Conservation (phyloP, 2,329 filamentous ascomycete species). For the Cytospora mali region DNA sequence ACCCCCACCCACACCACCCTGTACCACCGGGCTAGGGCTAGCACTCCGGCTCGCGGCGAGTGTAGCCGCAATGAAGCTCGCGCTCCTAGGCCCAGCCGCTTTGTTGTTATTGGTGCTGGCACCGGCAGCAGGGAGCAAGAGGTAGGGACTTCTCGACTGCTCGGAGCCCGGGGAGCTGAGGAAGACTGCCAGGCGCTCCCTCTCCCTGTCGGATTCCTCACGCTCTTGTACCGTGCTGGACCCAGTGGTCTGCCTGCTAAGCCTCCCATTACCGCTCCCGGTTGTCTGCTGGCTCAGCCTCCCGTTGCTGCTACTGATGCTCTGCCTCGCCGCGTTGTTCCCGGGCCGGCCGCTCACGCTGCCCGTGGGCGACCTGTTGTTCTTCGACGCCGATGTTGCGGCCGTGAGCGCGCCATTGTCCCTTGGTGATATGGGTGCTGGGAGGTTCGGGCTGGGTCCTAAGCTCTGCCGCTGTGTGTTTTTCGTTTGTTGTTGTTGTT, state of each 20-base stretch:
- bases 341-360: constrained; percentile 10
- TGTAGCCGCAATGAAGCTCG: constrained; percentile 64
- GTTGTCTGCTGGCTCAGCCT: constrained; percentile 3
- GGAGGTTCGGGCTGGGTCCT: constrained; percentile 26
- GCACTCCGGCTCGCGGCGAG: constrained; percentile 64
- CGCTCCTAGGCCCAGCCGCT: constrained; percentile 48
- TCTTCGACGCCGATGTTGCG: constrained; percentile 45
- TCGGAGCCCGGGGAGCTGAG: constrained; percentile 28
- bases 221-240: constrained; percentile 35
- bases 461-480: constrained; percentile 7
- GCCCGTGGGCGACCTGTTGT: constrained; percentile 33
- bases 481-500: constrained; percentile 25
- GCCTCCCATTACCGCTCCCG: constrained; percentile 19
- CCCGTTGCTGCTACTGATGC: too few relatives aligned
- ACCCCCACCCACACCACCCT: constrained; percentile 12
- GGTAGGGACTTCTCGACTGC: constrained; percentile 13
- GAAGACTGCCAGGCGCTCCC: constrained; percentile 35
- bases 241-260: constrained; percentile 45
- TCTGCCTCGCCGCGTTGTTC: constrained; percentile 4
- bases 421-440: constrained; percentile 19
- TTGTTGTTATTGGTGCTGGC: background rate
- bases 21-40: constrained; percentile 46
- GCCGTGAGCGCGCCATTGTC: constrained; percentile 48
- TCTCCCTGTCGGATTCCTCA: constrained; percentile 31
- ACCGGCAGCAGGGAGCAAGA: constrained; percentile 27